phyloP scores from a whole-genome alignment of 306 rosid species.

The Echinosophora koreensis region DNA sequence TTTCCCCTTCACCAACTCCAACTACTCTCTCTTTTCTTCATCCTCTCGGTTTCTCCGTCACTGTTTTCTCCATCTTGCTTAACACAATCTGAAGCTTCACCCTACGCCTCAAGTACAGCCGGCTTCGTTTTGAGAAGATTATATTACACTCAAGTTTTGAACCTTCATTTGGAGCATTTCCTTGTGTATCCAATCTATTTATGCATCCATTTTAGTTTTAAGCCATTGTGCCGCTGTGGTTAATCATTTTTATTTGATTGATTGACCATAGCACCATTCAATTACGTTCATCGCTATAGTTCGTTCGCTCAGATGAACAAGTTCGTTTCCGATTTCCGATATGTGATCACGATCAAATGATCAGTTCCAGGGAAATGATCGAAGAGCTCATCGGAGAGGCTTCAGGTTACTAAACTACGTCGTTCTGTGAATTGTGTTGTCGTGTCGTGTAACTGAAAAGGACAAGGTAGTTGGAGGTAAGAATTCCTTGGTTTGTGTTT shows the following conservation, averaged over 20 bases:
- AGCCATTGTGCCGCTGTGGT: conserved; percentile 25
- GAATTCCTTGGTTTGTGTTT: conserved; percentile 38
- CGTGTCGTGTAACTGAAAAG: conserved; percentile 39
- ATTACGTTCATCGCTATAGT: not conserved
- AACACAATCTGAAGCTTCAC: conserved; percentile 41
- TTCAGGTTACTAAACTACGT: conserved; percentile 45
- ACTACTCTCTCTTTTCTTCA: conserved; percentile 11
- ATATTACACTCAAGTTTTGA: no score
- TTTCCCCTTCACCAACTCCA: conserved; percentile 39
- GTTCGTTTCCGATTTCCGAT: conserved; percentile 29
- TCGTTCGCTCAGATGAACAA: conserved; percentile 5
- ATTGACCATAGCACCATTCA: not conserved
- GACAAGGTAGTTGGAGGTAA: conserved; percentile 51
- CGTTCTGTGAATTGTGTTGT: conserved; percentile 5
- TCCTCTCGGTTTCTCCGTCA: not conserved
- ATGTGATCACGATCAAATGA: conserved; percentile 37
- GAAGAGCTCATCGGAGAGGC: conserved; percentile 10
- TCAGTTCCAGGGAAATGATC: conserved; percentile 16
- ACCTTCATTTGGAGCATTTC: not conserved
- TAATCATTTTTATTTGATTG: conserved; percentile 29
- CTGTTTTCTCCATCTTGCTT: not conserved
- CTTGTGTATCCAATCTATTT: not conserved
- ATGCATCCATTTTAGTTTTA: conserved; percentile 20
- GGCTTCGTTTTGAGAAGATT: no score
- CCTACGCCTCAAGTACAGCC: no score